Conservation (phyloP, 331 rosid genomes). For the Stylosanthes scabra region DNA sequence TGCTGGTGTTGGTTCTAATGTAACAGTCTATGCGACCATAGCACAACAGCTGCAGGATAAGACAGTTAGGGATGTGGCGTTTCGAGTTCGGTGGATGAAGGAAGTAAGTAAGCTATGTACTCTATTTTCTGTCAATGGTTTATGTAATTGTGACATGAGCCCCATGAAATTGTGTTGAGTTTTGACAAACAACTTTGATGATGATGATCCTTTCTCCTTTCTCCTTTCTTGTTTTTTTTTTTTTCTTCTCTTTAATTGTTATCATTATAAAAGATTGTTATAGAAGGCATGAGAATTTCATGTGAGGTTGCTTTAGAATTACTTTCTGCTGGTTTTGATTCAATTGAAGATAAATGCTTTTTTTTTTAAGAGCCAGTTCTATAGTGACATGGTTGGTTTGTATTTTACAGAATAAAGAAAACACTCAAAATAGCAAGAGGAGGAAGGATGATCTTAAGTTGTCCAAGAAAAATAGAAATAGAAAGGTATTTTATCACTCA, state of each 20-base stretch:
- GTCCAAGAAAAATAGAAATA: conserved; percentile 65
- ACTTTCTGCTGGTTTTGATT: neutral
- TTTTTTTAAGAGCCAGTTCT: neutral
- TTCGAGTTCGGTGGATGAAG: conserved; percentile 84
- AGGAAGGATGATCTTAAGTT: conserved; percentile 69
- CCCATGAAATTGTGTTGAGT: neutral
- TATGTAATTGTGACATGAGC: conserved; percentile 12
- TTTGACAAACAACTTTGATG: neutral
- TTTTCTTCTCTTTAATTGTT: no score
- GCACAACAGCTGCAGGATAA: conserved; percentile 62
- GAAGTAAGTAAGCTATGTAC: conserved; percentile 60
- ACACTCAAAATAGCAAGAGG: conserved; percentile 56
- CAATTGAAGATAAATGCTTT: neutral
- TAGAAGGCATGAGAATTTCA: neutral
- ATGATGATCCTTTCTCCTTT: neutral
- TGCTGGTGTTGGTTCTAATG: conserved; percentile 44
- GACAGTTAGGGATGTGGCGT: conserved; percentile 75
- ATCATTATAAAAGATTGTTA: neutral
- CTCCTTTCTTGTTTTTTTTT: no score
- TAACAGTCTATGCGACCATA: conserved; percentile 62
- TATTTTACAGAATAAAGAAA: conserved; percentile 58
- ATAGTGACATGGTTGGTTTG: conserved; percentile 3
- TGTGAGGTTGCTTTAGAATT: conserved; percentile 1
- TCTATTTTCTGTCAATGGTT: neutral
- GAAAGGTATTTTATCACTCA: conserved; percentile 51